A percentile compares a stretch with the other conserved stretches of the same genome.
Conservation (phyloP, 2,329 filamentous ascomycete species). For the Didymella segeticola region DNA sequence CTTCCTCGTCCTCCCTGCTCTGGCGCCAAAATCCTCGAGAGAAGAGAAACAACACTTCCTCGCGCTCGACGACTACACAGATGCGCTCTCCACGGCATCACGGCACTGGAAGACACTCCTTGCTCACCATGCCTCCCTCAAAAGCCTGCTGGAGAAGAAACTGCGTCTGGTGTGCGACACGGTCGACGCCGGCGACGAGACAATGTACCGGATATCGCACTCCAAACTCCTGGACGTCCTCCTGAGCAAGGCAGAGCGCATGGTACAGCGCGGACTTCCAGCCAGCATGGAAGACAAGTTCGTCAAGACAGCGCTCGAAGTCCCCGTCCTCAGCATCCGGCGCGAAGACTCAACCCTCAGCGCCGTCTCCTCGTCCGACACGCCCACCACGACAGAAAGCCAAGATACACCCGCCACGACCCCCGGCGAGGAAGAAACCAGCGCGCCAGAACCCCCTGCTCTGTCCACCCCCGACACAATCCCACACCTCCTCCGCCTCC, state of each 20-base stretch:
- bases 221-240: constrained; percentile 72
- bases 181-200: constrained; percentile 82
- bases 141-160: constrained; percentile 64
- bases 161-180: constrained; percentile 79
- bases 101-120: constrained; percentile 67
- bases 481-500: constrained; percentile 66
- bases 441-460: constrained; percentile 21
- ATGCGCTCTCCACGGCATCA: constrained; percentile 62
- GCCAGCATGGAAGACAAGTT: constrained; percentile 85
- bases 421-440: constrained; percentile 17
- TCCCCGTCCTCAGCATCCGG: constrained; percentile 74
- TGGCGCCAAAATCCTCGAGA: constrained; percentile 59
- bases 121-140: constrained; percentile 47
- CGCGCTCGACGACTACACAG: constrained; percentile 74
- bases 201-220: constrained; percentile 81
- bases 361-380: constrained; percentile 30
- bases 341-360: constrained; percentile 59
- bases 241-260: constrained; percentile 72
- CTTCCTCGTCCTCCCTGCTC: constrained; percentile 79
- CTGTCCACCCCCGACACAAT: constrained; percentile 54
- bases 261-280: constrained; percentile 72
- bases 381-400: constrained; percentile 14
- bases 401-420: constrained; percentile 26
- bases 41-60: constrained; percentile 70
- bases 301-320: constrained; percentile 75